Evolutionary conservation across 225 moss, liverwort and hornwort species (phyloP).

Genomic region (Neckera pumila): DNA sequence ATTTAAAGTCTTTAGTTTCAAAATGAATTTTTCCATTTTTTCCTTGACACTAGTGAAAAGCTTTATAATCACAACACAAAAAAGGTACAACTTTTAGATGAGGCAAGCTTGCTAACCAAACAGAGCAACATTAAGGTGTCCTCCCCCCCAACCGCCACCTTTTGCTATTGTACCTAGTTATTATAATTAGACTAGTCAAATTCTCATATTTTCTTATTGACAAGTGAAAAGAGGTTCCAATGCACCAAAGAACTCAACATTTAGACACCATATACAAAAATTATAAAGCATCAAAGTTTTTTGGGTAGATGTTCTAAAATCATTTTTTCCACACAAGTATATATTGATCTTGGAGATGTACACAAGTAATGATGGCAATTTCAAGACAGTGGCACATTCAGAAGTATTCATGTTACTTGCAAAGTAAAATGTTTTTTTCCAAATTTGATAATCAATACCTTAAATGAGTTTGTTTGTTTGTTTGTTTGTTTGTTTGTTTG

Average conservation of each 20-base stretch:
- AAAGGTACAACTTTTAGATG: background rate
- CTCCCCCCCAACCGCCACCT: accelerated
- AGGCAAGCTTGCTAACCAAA: accelerated
- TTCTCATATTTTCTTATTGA: background rate
- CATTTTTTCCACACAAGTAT: background rate
- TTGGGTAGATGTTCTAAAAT: background rate
- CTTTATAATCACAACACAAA: background rate
- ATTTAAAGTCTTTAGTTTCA: background rate
- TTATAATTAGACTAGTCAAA: accelerated
- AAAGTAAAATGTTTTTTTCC: background rate
- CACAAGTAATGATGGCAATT: accelerated
- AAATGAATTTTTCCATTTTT: background rate
- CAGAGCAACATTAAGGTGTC: accelerated
- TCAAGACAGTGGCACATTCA: background rate
- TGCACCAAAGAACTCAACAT: accelerated
- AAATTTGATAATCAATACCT: no score
- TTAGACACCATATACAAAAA: accelerated
- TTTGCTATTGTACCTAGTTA: background rate
- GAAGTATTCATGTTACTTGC: accelerated
- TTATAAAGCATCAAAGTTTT: background rate
- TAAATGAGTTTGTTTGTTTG: no score
- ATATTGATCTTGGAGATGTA: background rate
- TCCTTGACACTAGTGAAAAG: background rate
- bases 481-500: no score
- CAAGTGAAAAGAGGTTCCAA: background rate